Base-by-base conservation (phyloP, 129 eudicot species). In the Kitagawia praeruptora region DNA sequence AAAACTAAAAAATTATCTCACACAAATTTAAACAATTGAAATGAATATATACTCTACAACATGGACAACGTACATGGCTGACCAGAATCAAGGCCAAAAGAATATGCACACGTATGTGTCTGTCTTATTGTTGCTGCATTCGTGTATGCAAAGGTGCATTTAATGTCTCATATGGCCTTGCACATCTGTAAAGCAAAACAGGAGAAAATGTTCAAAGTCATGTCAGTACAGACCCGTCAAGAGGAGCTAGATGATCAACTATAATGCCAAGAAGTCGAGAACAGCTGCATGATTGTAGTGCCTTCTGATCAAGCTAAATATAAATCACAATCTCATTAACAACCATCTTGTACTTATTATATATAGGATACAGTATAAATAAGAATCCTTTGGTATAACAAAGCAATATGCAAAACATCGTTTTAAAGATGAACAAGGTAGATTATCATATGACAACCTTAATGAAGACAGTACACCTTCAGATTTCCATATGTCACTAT, bases 61-160 rank as follows among this genome's bases (percentile, higher is more conserved):
- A 64, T 64, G 71, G 13, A 64, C n/a, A n/a, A n/a, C n/a, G 10
- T 66, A 67, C 73, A 67, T 67, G 73, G 73, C 73, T 67, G 73
- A 67, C 73, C 73, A 67, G 9, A 67, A 13, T 27, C 19, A 67
- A 27, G 73, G 73, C 73, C 73, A 31, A 67, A 67, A 67, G 40
- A 31, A 67, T 66, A 66, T 66, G 39, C 71, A 27, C 70, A 27
- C 19, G 39, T 0, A 9, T 23, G 19, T 66, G 13, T 66, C 71
- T 66, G 18, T 67, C 42, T 34, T 8, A 67, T n/a, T n/a, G 19
- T 13, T 0, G 16, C 40, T 13, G 23, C 31, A 5, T 14, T 4
- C 14, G 21, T 67, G 9, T 67, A 12, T 15, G 41, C 73, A 31
- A 31, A 67, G 73, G 73, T 27, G 1, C 13, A 13, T 27, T 67